These are phyloP conservation scores for Blastobotrys petasosporus DNA, from an alignment of 1,139 yeast species.

Conservation along the genomic window DNA sequence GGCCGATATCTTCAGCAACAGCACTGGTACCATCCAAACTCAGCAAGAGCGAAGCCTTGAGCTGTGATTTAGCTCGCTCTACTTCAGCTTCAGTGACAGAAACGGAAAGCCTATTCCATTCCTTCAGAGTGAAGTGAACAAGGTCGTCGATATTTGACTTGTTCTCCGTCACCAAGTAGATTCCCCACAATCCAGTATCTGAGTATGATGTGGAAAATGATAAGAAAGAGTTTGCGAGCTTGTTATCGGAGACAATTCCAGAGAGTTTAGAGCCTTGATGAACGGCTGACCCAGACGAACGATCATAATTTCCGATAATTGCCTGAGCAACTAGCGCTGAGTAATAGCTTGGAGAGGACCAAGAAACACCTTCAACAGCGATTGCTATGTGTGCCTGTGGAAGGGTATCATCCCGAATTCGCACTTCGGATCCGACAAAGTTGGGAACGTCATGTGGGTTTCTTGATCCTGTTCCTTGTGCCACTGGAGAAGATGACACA, in stretches of 20 bases:
- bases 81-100: constrained; percentile 87
- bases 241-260: constrained; percentile 65
- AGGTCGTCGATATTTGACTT: constrained; percentile 59
- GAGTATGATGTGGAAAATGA: constrained; percentile 96
- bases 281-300: constrained; percentile 83
- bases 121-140: constrained; percentile 69
- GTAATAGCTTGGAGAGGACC: constrained; percentile 95
- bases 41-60: constrained; percentile 82
- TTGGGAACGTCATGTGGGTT: constrained; percentile 61
- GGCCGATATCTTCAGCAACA: constrained; percentile 94
- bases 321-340: constrained; percentile 96
- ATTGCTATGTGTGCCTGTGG: constrained; percentile 90
- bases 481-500: constrained; percentile 55
- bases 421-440: constrained; percentile 80
- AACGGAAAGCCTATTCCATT: constrained; percentile 79
- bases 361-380: constrained; percentile 96
- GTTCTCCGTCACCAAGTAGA: constrained; percentile 80
- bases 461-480: constrained; percentile 64
- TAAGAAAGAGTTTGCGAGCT: constrained; percentile 88
- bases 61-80: constrained; percentile 87
- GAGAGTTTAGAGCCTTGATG: constrained; percentile 85
- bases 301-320: constrained; percentile 95
- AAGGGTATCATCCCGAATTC: constrained; percentile 72
- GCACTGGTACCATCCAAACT: constrained; percentile 95
- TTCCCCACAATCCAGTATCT: constrained; percentile 97